Percentiles rank a stretch among this genome's conserved stretches.
Evolutionary conservation across 2,329 filamentous ascomycete species (phyloP).

Genomic region (Lachnellula willkommii): DNA sequence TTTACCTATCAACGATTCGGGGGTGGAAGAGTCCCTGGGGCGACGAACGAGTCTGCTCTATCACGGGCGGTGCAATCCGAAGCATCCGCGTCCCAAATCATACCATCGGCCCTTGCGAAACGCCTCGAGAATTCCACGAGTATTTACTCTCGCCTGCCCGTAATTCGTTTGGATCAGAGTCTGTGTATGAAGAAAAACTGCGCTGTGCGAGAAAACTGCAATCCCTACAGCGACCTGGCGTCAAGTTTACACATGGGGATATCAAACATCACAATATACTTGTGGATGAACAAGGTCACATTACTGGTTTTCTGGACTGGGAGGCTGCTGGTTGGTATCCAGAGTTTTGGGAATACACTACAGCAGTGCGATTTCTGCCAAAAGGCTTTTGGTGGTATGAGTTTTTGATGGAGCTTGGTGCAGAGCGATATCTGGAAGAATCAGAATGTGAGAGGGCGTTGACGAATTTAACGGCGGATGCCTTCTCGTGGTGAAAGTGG

Average conservation of each 20-base stretch:
- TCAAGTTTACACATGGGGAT: slow-evolving; percentile 46
- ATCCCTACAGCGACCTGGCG: slow-evolving; percentile 12
- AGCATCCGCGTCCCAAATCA: slow-evolving; percentile 19
- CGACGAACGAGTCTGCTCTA: slow-evolving; percentile 13
- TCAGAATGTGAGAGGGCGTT: slow-evolving; percentile 20
- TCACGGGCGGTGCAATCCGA: slow-evolving; percentile 19
- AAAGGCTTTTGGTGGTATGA: slow-evolving; percentile 21
- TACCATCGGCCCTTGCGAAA: slow-evolving; percentile 16
- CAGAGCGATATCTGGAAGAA: slow-evolving; percentile 15
- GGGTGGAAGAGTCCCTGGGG: slow-evolving; percentile 29
- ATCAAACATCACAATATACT: slow-evolving; percentile 43
- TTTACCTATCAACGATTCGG: slow-evolving; percentile 33
- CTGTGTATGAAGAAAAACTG: slow-evolving; percentile 7
- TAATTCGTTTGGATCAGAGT: slow-evolving; percentile 11
- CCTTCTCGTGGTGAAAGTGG: slow-evolving; percentile 12
- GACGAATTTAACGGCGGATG: slow-evolving; percentile 16
- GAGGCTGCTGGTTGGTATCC: slow-evolving; percentile 44
- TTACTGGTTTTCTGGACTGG: slow-evolving; percentile 43
- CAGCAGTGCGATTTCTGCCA: slow-evolving; percentile 14
- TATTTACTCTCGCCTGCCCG: slow-evolving; percentile 15
- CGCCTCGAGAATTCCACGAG: slow-evolving; percentile 17
- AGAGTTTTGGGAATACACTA: slow-evolving; percentile 32
- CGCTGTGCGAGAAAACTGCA: slow-evolving; percentile 11
- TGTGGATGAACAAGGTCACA: slow-evolving; percentile 32
- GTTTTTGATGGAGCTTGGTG: slow-evolving; percentile 18